Base-by-base conservation (phyloP, 169 alveolate species). In the Cryptosporidium sp. region DNA sequence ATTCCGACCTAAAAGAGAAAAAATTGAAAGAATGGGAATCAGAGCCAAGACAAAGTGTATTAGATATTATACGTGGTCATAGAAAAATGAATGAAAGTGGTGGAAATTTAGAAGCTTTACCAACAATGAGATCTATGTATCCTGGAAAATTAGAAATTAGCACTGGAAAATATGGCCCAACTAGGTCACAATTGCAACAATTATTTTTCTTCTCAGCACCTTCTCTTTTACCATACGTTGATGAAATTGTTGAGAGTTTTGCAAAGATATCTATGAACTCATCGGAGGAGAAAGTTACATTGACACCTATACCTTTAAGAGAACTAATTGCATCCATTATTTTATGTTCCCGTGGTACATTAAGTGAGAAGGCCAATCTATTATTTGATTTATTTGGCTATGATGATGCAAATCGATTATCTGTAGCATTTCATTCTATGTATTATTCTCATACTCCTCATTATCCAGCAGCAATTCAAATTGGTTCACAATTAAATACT, bases 381-480 rank as follows among this genome's bases (percentile, higher is more conserved):
- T 59, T 80, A 80, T 80, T 80, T 80, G 89, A 80, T 33, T 62
- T 80, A 26, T 80, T 80, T 65, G 89, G 89, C 10, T 80, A 80
- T 48, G 89, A 80, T 33, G 89, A 80, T 80, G 80, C 73, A 59
- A 80, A 80, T 62, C 8, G 89, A 23, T 48, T 33, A 23, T 80
- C 89, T n/a, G 89, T 80, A 21, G 73, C 89, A 39, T 80, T 80
- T 18, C 89, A 80, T 43, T 80, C 89, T 3, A 80, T 80, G 89
- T 80, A 80, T 43, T 80, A 80, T 65, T 80, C 89, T 23, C 89
- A 80, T 67, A 80, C 89, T 14, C 89, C 89, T 59, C 89, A 80
- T 9, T 80, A 59, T 43, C 89, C 89, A 23, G 89, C 80, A 6
- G 89, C 89, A 29, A 80, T 80, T 14, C 89, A 80, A 80, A 67